phyloP scores from a whole-genome alignment of 139 green algal species.

The Coelastrella sp. region DNA sequence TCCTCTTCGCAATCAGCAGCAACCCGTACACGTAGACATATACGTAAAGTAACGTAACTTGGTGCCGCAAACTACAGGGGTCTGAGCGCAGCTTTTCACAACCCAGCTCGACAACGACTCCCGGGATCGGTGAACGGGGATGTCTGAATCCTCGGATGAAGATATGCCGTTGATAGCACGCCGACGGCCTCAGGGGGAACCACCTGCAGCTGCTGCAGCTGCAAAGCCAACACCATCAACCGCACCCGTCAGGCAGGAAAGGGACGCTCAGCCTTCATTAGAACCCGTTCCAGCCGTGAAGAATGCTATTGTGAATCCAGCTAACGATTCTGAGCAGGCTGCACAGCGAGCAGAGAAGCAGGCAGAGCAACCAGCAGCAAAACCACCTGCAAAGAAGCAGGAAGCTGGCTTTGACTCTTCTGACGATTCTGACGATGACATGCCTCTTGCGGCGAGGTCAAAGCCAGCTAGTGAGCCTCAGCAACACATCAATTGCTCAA shows the following conservation, averaged over 20 bases:
- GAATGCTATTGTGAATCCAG: background rate
- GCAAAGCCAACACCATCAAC: background rate
- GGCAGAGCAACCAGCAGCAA: background rate
- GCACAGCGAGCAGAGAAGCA: background rate
- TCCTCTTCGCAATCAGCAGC: too few species aligned
- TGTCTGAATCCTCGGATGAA: slow-evolving; percentile 44
- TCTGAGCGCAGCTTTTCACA: background rate
- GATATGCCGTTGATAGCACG: slow-evolving; percentile 34
- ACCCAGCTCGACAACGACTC: background rate
- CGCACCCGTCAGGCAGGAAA: slow-evolving; percentile 19
- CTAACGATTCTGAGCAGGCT: background rate
- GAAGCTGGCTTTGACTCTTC: slow-evolving; percentile 38
- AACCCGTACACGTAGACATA: too few species aligned
- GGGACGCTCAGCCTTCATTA: background rate
- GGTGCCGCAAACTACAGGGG: background rate
- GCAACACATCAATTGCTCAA: background rate
- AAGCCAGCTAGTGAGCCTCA: slow-evolving; percentile 6
- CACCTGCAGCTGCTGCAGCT: slow-evolving; percentile 14
- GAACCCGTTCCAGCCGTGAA: background rate
- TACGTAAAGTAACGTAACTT: too few species aligned
- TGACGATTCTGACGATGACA: slow-evolving; percentile 24
- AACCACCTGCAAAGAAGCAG: slow-evolving; percentile 20
- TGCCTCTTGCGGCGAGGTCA: slow-evolving; percentile 1
- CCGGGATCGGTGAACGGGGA: background rate
- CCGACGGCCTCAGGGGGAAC: background rate